Base-by-base conservation (phyloP, 345 rosid genomes). In the Kernera saxatilis region DNA sequence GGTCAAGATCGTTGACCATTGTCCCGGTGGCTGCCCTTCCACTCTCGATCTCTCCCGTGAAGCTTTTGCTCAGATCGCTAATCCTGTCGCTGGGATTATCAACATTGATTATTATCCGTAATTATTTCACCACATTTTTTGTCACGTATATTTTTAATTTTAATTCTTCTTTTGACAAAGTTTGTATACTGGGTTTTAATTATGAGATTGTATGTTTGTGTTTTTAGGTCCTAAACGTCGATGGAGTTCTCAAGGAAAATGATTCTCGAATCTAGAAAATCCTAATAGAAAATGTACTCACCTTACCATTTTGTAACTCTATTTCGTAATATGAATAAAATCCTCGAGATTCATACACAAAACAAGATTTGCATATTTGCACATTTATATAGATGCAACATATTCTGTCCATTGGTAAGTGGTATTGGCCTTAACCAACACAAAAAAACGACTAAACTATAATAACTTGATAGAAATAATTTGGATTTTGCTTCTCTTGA, bases 21-120 rank as follows among this genome's bases (percentile, higher is more conserved):
- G 85, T 22, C 66, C 46, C 9, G 30, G 46, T 13, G 49, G 50
- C 1, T 85, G 87, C 52, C 39, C 59, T 10, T 84, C 83, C 13
- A 61, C 69, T 5, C 56, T 85, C 33, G 79, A 83, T 55, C 81
- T 85, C 25, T 83, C 84, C 37, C 59, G 51, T 44, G 84, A 78
- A 60, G 89, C 87, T 65, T 85, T 85, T 68, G 58, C 80, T 27
- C 12, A 17, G 45, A 85, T 83, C 48, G 85, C 87, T 36, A 62
- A 85, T 56, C 27, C 64, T 13, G 46, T 68, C 12, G 85, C 87
- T 26, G 89, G 89, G 8, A 76, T 52, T 8, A 58, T 85, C 55
- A 36, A 32, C 29, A 69, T 81, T 30, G 78, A 80, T 35, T 74
- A 56, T 37, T 8, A 10, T 22, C 72, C 22, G 83, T 77, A 77